phyloP scores from a whole-genome alignment of 2,329 filamentous ascomycete genomes.

The Pseudocercospora macadamiae region DNA sequence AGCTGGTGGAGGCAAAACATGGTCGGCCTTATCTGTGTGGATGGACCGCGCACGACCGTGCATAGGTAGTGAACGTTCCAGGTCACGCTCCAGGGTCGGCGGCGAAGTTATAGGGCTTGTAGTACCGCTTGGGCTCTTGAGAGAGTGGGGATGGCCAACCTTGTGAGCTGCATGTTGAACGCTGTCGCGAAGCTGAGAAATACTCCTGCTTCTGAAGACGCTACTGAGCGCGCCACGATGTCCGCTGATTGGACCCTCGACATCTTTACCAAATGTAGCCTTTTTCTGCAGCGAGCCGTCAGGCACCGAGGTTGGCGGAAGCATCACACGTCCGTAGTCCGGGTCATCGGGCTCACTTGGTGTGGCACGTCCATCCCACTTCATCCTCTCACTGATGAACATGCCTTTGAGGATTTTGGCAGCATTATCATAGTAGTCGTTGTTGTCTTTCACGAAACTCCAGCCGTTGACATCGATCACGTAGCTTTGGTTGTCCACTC shows the following conservation, averaged over 20 bases:
- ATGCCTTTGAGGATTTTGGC: constrained; percentile 83
- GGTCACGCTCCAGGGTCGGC: constrained; percentile 46
- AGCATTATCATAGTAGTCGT: constrained; percentile 94
- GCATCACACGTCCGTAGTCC: constrained; percentile 16
- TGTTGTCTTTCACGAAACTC: constrained; percentile 99
- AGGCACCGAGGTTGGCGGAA: constrained; percentile 18
- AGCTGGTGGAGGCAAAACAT: constrained; percentile 37
- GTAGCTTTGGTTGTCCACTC: constrained; percentile 86
- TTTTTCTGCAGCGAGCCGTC: constrained; percentile 35
- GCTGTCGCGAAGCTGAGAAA: constrained; percentile 59
- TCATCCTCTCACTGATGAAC: constrained; percentile 78
- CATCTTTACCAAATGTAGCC: constrained; percentile 34
- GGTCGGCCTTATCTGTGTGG: constrained; percentile 27
- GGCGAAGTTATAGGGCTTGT: constrained; percentile 49
- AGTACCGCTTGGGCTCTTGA: constrained; percentile 28
- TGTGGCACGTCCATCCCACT: constrained; percentile 51
- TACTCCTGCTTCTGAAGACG: constrained; percentile 67
- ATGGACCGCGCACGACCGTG: constrained; percentile 8
- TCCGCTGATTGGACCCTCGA: constrained; percentile 23
- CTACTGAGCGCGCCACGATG: constrained; percentile 57
- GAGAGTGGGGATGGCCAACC: constrained; percentile 27
- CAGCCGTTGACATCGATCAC: constrained; percentile 99
- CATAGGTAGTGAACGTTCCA: constrained; percentile 38
- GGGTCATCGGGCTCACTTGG: constrained; percentile 33
- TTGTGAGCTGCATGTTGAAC: constrained; percentile 33